These are phyloP conservation scores for Wickerhamomyces pijperi DNA, from an alignment of 805 yeast species.

Conservation along the genomic window DNA sequence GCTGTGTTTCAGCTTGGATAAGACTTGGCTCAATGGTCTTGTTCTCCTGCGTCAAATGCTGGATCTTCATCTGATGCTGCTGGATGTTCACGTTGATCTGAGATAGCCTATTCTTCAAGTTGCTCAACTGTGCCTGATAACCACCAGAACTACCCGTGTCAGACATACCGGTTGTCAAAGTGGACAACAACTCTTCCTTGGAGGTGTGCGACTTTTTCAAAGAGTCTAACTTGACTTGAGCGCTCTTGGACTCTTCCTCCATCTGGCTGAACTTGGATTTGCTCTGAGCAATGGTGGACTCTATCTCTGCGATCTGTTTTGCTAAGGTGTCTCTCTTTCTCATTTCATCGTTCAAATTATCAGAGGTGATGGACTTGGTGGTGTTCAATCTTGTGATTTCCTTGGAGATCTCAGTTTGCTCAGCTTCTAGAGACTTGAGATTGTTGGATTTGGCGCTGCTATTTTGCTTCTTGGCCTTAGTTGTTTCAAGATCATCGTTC, in stretches of 20 bases:
- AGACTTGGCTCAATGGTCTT: constrained; percentile 34
- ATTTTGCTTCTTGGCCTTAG: constrained; percentile 39
- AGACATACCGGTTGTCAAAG: constrained; percentile 83
- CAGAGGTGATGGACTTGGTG: constrained; percentile 41
- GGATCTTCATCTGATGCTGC: constrained; percentile 46
- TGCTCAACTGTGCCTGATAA: constrained; percentile 58
- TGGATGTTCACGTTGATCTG: constrained; percentile 44
- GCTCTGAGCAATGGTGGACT: constrained; percentile 24
- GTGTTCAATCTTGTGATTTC: constrained; percentile 61
- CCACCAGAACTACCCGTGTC: constrained; percentile 71
- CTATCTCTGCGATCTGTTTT: constrained; percentile 23
- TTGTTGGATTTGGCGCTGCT: constrained; percentile 52
- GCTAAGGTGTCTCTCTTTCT: constrained; percentile 24
- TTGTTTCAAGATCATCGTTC: constrained; percentile 46
- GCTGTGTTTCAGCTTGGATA: constrained; percentile 39
- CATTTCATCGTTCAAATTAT: constrained; percentile 46
- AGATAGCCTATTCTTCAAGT: constrained; percentile 44
- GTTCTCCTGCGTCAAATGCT: constrained; percentile 45
- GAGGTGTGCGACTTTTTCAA: constrained; percentile 37
- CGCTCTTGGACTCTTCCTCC: constrained; percentile 32
- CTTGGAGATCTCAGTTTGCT: constrained; percentile 47
- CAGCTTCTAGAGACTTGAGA: constrained; percentile 45
- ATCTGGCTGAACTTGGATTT: constrained; percentile 25
- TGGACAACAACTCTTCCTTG: constrained; percentile 72
- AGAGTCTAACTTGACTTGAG: constrained; percentile 32